Evolutionary conservation across 768 basidiomycete genomes (phyloP), one percentile per base, ranked within the genome.

Genomic region (Pleurotus sapidus): DNA sequence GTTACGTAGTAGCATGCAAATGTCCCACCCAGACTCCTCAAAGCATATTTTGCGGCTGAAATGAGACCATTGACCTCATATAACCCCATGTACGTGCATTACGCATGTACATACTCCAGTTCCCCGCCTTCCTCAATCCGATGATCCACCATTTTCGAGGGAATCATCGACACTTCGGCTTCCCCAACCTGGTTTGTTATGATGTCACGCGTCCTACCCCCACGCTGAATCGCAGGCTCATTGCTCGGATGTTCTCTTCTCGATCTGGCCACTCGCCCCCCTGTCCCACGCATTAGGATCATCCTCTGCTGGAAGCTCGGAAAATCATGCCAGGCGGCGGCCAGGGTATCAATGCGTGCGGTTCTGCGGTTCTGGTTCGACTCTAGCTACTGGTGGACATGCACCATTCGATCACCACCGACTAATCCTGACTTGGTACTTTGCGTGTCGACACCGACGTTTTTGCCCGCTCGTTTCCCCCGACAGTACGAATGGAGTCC

Each of bases 401-500:
- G n/a, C 18, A 40, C 17, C n/a, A 18, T 38, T 34, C 51, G 30
- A 34, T 34, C 30, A 9, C 30, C 3, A 34, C 30, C 3, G 24
- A 9, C 51, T 54, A 54, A 38, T n/a, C 51, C 51, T 25, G 24
- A 39, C 27, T 24, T 25, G 51, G 51, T 54, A 25, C n/a, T 39
- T 54, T 27, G 49, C 49, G 47, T 49, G 11, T 23, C 38, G n/a
- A 5, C n/a, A 18, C 23, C 49, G 49, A 50, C 49, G 30, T 27
- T 38, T 24, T 49, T 34, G 30, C 24, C 47, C 47, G 47, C 47
- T 49, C 23, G 49, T 12, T 40, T n/a, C 51, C 15, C 23, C 23
- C 51, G 51, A 54, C 51, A 54, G 17, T 37, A 37, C 12, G 20
- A 54, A 54, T 54, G 51, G 27, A 54, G 37, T 24, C 51, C 51